Percentiles rank a stretch among this genome's conserved stretches.
Conservation (phyloP, 2,329 filamentous ascomycete genomes). For the Penicillium brevicompactum region DNA sequence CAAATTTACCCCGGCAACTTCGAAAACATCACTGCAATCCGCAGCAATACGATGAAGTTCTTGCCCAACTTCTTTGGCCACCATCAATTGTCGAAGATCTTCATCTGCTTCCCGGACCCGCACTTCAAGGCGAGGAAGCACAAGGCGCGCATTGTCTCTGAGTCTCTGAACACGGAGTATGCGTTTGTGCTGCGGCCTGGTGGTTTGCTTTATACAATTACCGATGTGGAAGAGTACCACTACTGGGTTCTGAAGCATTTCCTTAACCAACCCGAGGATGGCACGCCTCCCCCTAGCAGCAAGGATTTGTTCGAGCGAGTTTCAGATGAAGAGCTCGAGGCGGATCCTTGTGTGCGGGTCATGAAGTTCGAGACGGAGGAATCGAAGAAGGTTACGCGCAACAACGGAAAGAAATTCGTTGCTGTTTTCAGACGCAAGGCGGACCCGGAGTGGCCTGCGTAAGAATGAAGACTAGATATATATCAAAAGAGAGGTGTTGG, state of each 20-base stretch:
- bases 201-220: constrained; percentile 92
- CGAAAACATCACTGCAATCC: constrained; percentile 85
- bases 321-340: constrained; percentile 55
- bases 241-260: constrained; percentile 92
- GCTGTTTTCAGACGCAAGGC: constrained; percentile 80
- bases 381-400: constrained; percentile 92
- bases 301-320: constrained; percentile 73
- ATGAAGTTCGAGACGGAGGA: constrained; percentile 86
- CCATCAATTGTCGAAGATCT: constrained; percentile 82
- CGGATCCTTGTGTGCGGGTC: constrained; percentile 61
- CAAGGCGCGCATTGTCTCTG: constrained; percentile 91
- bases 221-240: constrained; percentile 92
- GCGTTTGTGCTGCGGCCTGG: constrained; percentile 82
- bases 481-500: constrained; percentile 12
- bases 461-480: constrained; percentile 3
- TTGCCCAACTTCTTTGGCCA: constrained; percentile 94
- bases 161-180: constrained; percentile 88
- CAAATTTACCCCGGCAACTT: constrained; percentile 54
- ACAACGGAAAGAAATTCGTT: constrained; percentile 87
- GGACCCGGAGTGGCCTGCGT: constrained; percentile 70
- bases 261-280: constrained; percentile 66
- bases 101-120: constrained; percentile 97
- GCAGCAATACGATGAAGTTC: constrained; percentile 98
- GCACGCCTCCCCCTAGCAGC: constrained; percentile 63
- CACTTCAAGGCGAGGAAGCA: constrained; percentile 98